These are phyloP conservation scores for Mycotypha africana DNA, from an alignment of 371 early-diverging fungal genomes.

Conservation along the genomic window DNA sequence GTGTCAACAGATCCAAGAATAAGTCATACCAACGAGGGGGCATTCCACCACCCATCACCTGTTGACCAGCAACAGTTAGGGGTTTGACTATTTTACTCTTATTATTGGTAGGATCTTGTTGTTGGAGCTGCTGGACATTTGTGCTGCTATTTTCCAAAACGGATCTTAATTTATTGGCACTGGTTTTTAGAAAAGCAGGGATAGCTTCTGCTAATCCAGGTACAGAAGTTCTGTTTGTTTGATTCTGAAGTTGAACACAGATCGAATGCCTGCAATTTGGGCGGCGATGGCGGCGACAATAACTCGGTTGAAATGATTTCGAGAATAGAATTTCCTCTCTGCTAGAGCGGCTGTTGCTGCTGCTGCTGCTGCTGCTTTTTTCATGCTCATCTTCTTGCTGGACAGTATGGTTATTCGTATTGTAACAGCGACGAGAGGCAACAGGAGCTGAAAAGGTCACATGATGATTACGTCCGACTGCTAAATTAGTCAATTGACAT, in stretches of 20 bases:
- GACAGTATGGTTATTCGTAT: too few species aligned
- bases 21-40: constrained; percentile 55
- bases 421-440: constrained; percentile 17
- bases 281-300: constrained; percentile 39
- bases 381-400: too few species aligned
- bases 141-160: constrained; percentile 26
- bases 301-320: constrained; percentile 23
- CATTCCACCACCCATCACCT: constrained; percentile 52
- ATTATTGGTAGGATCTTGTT: too few species aligned
- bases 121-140: too few species aligned
- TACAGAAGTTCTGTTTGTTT: not conserved
- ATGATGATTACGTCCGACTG: constrained; percentile 52
- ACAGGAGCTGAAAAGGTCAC: constrained; percentile 33
- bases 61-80: constrained; percentile 40
- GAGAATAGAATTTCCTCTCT: constrained; percentile 14
- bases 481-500: constrained; percentile 53
- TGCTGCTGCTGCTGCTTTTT: too few species aligned
- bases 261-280: constrained; percentile 17
- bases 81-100: too few species aligned
- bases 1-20: constrained; percentile 54
- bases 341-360: too few species aligned
- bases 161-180: constrained; percentile 46
- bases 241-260: constrained; percentile 8
- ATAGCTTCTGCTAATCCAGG: constrained; percentile 52
- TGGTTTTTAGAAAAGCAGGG: constrained; percentile 51